Base-by-base conservation (phyloP, 129 eudicot species). In the Solidago caesia region DNA sequence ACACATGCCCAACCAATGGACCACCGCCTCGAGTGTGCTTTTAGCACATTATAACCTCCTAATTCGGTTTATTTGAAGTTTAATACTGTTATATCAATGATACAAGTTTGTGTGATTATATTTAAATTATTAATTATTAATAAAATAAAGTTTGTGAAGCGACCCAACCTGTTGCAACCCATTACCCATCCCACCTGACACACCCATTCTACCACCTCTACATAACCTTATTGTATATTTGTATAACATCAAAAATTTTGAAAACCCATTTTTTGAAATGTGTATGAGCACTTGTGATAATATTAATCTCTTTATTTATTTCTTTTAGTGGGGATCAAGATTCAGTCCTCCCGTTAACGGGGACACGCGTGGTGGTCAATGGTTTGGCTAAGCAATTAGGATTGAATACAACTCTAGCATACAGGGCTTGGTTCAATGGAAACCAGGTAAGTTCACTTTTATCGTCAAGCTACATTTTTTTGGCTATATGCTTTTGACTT, bases 291-390 rank as follows among this genome's bases (percentile, higher is more conserved):
- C 3, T 63, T 63, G 16, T 39, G 46, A 43, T 10, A 27, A n/a
- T 15, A 29, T 70, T 14, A 53, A 26, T 69, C 8, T 52, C 0
- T 51, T 75, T 29, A 44, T 52, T 12, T 8, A 44, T 39, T 63
- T 12, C 8, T 44, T 61, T 53, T 81, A 92, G 98, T 77, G 98
- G 98, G 33, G 96, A 92, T 75, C 98, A 92, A 81, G 98, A 92
- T 81, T 92, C 96, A 13, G 90, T 89, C 60, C 48, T 92, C n/a
- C 98, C 98, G 10, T 64, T 92, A n/a, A 87, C 83, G 5, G 91
- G 89, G 68, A 83, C 92, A 11, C 83, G 97, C 5, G 7, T 73
- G 58, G 80, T 85, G 49, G 86, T 89, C 55, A 80, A 71, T 45
- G 68, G 74, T 13, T 60, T 89, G 69, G 96, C 92, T 4, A 87